phyloP scores from a whole-genome alignment of 208 protist species.

The Trypanosoma melophagium region DNA sequence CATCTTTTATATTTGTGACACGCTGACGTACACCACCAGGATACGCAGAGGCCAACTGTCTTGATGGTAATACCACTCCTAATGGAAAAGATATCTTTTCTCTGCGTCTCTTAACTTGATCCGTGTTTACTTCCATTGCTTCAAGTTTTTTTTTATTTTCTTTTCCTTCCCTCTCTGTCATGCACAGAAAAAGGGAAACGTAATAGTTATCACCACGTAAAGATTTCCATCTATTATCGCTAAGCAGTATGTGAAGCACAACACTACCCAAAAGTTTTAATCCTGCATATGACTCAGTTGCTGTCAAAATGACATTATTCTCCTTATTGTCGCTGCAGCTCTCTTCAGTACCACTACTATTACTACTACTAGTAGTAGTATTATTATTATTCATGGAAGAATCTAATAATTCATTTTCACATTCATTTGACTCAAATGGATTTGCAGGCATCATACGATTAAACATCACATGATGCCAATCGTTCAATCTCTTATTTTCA shows the following conservation, averaged over 20 bases:
- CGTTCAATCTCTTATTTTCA: too few relatives aligned
- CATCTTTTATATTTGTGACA: constrained; percentile 28
- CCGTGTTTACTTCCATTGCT: not conserved
- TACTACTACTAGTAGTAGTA: too few relatives aligned
- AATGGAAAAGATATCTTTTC: constrained; percentile 7
- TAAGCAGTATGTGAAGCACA: constrained; percentile 25
- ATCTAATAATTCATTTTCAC: too few relatives aligned
- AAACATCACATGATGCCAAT: too few relatives aligned
- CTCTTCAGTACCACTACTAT: too few relatives aligned
- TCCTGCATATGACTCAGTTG: not conserved
- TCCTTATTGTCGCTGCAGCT: not conserved
- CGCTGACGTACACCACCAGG: constrained; percentile 28
- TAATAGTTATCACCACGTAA: constrained; percentile 24
- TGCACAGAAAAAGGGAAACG: constrained; percentile 12
- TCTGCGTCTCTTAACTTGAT: too few relatives aligned
- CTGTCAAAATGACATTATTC: not conserved
- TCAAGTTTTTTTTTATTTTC: not conserved
- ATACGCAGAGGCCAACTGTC: constrained; percentile 23
- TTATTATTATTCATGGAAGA: too few relatives aligned
- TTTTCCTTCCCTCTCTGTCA: not conserved
- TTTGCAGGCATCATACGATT: too few relatives aligned
- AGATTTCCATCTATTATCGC: constrained; percentile 12
- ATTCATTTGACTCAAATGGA: too few relatives aligned
- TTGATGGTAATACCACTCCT: constrained; percentile 30
- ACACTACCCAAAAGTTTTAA: constrained; percentile 19